These are phyloP conservation scores for Gossypium thurberi DNA, from an alignment of 345 rosid species.

Conservation along the genomic window DNA sequence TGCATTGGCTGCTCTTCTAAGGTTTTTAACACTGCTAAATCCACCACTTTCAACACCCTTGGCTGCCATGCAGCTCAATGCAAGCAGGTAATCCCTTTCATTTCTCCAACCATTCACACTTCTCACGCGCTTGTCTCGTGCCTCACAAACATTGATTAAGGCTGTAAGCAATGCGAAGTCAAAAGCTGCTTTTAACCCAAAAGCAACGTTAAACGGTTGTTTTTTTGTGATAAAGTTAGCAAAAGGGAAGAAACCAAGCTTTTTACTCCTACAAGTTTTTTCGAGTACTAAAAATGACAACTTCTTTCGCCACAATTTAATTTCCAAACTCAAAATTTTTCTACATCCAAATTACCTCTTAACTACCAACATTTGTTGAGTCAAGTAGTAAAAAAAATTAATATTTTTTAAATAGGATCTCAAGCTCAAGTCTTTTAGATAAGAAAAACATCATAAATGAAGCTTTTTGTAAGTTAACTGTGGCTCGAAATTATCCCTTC, in stretches of 20 bases:
- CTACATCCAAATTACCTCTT: no score
- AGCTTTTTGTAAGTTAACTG: no score
- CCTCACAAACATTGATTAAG: no score
- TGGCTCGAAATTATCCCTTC: no score
- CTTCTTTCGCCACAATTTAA: no score
- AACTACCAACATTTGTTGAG: no score
- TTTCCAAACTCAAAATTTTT: no score
- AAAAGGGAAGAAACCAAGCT: background rate
- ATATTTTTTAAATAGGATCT: no score
- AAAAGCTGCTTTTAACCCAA: background rate
- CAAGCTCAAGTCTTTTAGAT: no score
- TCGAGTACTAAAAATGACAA: no score
- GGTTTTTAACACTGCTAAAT: slow-evolving; percentile 41
- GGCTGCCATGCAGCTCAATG: slow-evolving; percentile 66
- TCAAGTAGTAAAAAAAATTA: no score
- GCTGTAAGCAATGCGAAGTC: background rate
- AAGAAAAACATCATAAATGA: no score
- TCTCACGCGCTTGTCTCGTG: background rate
- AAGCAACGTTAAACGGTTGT: background rate
- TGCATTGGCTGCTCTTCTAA: slow-evolving; percentile 75
- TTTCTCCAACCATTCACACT: background rate
- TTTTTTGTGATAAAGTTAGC: background rate
- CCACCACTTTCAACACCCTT: slow-evolving; percentile 50
- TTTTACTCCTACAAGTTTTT: background rate
- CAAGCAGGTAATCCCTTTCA: slow-evolving; percentile 48